A percentile compares a stretch with the other conserved stretches of the same genome.
phyloP scores from a whole-genome alignment of 2,329 filamentous ascomycete species.

The Penicillium sp. region DNA sequence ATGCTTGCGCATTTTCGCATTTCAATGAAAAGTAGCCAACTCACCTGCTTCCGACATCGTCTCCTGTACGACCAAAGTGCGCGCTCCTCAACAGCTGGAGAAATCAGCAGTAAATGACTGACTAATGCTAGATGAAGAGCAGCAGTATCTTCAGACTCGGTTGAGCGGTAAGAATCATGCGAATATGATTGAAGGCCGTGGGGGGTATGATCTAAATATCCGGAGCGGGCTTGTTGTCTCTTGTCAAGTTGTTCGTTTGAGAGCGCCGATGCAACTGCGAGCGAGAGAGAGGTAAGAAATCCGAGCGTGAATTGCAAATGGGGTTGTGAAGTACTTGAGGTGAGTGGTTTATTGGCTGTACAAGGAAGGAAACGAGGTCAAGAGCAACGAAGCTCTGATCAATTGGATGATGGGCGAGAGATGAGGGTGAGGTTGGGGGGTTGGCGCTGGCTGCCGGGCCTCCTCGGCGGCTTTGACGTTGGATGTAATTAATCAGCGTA shows the following conservation, averaged over 20 bases:
- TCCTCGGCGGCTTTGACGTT: background rate
- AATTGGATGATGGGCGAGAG: conserved; percentile 8
- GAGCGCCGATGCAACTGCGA: background rate
- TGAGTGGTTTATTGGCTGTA: background rate
- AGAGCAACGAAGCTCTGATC: conserved; percentile 14
- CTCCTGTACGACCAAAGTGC: conserved; percentile 3
- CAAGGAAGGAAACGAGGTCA: background rate
- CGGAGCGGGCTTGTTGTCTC: background rate
- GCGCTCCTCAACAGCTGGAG: conserved; percentile 3
- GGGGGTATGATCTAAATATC: background rate
- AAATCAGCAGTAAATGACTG: background rate
- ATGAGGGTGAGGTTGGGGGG: conserved; percentile 5
- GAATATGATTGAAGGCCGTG: background rate
- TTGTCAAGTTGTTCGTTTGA: background rate
- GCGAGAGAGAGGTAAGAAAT: background rate
- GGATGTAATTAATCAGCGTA: background rate
- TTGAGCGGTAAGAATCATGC: background rate
- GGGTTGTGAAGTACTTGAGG: background rate
- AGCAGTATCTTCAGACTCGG: background rate
- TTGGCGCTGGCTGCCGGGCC: background rate
- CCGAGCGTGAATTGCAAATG: background rate
- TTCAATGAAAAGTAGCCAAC: background rate
- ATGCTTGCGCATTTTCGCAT: background rate
- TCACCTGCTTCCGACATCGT: conserved; percentile 14
- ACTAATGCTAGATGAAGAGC: background rate